Percentiles rank a stretch among this genome's conserved stretches.
These are phyloP conservation scores for Stachybotrys elegans DNA, from an alignment of 2,329 filamentous ascomycete species.

Conservation along the genomic window DNA sequence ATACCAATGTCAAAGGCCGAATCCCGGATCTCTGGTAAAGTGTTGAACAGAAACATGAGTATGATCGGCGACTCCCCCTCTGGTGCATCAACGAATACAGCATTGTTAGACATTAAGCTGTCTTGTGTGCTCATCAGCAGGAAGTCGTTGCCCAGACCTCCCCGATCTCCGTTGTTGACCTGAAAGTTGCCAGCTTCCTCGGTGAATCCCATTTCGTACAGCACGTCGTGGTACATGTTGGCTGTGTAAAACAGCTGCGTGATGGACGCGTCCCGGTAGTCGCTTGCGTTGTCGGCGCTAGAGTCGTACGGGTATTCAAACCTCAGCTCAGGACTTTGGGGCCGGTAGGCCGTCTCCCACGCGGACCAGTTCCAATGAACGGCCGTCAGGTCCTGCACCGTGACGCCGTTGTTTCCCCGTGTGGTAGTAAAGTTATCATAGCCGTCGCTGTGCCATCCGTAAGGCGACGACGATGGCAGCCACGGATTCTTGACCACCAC, in stretches of 20 bases:
- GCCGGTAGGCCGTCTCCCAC: slow-evolving; percentile 39
- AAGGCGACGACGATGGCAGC: slow-evolving; percentile 38
- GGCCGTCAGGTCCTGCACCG: slow-evolving; percentile 40
- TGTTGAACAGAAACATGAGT: slow-evolving; percentile 54
- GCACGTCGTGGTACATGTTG: slow-evolving; percentile 55
- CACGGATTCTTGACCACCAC: slow-evolving; percentile 42
- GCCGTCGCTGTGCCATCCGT: slow-evolving; percentile 49
- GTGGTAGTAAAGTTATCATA: slow-evolving; percentile 43
- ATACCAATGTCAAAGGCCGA: slow-evolving; percentile 55
- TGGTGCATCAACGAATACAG: slow-evolving; percentile 49
- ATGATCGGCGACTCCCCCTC: slow-evolving; percentile 49
- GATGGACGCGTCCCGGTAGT: slow-evolving; percentile 49
- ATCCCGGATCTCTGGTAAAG: slow-evolving; percentile 43
- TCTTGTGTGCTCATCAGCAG: slow-evolving; percentile 55
- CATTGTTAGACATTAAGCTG: slow-evolving; percentile 49
- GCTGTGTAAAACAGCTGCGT: slow-evolving; percentile 57
- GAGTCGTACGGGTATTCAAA: slow-evolving; percentile 42
- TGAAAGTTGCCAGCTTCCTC: slow-evolving; percentile 58
- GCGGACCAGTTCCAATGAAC: slow-evolving; percentile 25
- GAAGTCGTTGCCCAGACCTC: slow-evolving; percentile 45
- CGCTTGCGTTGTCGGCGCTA: slow-evolving; percentile 23
- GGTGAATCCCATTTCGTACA: slow-evolving; percentile 52
- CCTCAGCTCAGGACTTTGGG: slow-evolving; percentile 30
- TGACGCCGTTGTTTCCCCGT: slow-evolving; percentile 54
- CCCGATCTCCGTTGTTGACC: slow-evolving; percentile 48